Percentiles rank a stretch among this genome's conserved stretches.
Evolutionary conservation across 495 filamentous ascomycete genomes (phyloP).

Genomic region (Neurospora sp.): DNA sequence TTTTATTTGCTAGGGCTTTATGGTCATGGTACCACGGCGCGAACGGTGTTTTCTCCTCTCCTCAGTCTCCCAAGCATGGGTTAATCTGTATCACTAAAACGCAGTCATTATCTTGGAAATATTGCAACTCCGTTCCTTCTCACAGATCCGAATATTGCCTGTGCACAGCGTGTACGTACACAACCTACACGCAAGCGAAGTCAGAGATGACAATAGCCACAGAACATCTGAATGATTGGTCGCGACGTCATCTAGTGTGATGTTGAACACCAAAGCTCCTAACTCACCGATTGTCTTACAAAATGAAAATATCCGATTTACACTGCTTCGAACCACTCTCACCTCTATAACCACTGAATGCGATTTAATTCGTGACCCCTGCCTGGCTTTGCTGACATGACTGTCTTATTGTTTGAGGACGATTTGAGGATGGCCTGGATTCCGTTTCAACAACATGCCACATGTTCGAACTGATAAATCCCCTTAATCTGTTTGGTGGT

Average conservation of each 20-base stretch:
- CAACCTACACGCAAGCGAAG: neutral
- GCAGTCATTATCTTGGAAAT: neutral
- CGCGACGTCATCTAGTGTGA: neutral
- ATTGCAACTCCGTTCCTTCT: neutral
- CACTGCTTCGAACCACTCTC: neutral
- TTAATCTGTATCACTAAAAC: neutral
- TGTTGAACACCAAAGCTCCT: neutral
- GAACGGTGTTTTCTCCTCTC: neutral
- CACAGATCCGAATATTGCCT: neutral
- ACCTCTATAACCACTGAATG: neutral
- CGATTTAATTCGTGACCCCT: neutral
- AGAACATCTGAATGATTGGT: neutral
- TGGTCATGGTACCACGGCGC: neutral
- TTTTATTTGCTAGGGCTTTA: neutral
- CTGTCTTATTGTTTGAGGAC: neutral
- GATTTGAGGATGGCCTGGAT: neutral
- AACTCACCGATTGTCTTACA: neutral
- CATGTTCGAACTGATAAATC: neutral
- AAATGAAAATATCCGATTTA: neutral
- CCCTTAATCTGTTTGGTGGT: neutral
- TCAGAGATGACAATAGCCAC: neutral
- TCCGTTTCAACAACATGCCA: neutral
- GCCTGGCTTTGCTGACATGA: neutral
- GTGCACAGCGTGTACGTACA: neutral
- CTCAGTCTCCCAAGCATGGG: neutral